Evolutionary conservation across 805 yeast genomes (phyloP), one percentile per base, ranked within the genome.

Genomic region (Kuraishia ogatae): DNA sequence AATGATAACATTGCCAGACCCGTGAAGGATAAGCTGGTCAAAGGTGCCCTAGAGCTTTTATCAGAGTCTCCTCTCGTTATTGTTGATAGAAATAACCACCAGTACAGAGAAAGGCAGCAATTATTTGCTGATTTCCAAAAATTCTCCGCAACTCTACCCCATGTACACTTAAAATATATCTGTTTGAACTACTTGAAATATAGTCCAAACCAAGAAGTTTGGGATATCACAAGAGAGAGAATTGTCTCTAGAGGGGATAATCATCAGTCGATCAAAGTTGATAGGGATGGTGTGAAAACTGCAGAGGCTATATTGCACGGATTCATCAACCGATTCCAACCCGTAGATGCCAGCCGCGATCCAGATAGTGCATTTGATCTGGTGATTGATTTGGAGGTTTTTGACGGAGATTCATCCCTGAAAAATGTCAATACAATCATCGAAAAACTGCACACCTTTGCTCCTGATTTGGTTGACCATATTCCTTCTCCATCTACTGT

Each of bases 11-110:
- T 88, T 23, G 71, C 73, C 5, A 74, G 74, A 21, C 72, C 74
- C 6, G 74, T 77, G n/a, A 79, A 76, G 55, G 67, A 75, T 17
- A 73, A 76, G 59, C 70, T 86, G 50, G 80, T 83, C 24, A 75
- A 72, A 19, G 66, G 66, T 26, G 76, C 83, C 2, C 61, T 83
- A 21, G 71, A 74, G 24, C 61, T 67, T 11, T 60, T 84, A 29
- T 62, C 71, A 17, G 70, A 71, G 6, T 59, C 66, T 21, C 72
- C 72, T 13, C 83, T 82, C 28, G 89, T 89, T 1, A 70, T 90
- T 52, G 74, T 87, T 13, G 99, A 94, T 64, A 78, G 96, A 62
- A 93, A 93, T 68, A 92, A 94, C 65, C 93, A 88, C 66, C 80
- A 80, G 63, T 71, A 61, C 23, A 71, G 82, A 50, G 97, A 93